phyloP scores from a whole-genome alignment of 2,329 filamentous ascomycete species.

The Monosporascus sp. region DNA sequence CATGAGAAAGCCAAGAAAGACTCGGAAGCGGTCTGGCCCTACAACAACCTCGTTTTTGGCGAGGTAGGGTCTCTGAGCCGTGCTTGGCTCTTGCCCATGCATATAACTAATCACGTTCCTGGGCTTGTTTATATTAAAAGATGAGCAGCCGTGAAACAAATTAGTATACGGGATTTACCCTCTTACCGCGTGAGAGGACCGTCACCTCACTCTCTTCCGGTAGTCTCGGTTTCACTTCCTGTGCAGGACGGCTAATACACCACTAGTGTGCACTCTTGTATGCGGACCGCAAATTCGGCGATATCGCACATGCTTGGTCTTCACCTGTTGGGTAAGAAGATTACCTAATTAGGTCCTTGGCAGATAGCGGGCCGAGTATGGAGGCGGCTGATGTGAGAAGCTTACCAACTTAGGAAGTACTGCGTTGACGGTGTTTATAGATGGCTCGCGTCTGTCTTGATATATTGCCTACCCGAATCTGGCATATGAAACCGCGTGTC shows the following conservation, averaged over 20 bases:
- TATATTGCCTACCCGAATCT: too few relatives aligned
- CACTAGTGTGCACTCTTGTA: background rate
- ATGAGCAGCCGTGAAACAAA: background rate
- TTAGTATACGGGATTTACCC: background rate
- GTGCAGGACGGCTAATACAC: background rate
- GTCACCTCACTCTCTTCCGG: background rate
- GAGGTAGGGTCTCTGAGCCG: too few relatives aligned
- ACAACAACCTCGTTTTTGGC: too few relatives aligned
- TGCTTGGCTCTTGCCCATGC: background rate
- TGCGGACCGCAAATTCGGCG: background rate
- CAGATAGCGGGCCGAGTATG: background rate
- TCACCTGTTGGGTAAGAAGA: background rate
- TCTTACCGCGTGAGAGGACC: background rate
- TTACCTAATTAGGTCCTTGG: background rate
- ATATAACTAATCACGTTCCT: background rate
- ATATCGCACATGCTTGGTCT: background rate
- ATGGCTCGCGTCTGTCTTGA: background rate
- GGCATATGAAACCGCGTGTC: too few relatives aligned
- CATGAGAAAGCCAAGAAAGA: background rate
- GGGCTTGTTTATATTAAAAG: too few relatives aligned
- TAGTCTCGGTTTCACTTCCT: background rate
- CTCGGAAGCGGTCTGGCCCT: too few relatives aligned
- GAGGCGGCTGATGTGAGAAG: background rate
- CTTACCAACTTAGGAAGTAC: background rate
- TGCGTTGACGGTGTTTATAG: background rate